Conservation (phyloP, 2,329 filamentous ascomycete genomes). For the Leptographium wingfieldii region DNA sequence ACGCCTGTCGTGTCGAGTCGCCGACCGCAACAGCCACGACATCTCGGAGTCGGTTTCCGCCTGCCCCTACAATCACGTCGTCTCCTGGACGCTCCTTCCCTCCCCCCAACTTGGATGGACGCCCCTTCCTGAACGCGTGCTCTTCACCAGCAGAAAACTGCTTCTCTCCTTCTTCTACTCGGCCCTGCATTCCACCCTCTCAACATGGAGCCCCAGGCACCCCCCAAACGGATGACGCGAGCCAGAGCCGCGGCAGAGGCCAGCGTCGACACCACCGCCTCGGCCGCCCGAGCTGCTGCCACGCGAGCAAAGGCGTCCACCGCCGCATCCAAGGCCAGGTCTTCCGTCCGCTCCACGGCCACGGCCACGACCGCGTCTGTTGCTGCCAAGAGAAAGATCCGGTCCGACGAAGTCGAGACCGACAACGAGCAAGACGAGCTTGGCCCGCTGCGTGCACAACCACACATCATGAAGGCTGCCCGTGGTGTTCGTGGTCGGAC, state of each 20-base stretch:
- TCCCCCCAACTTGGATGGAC: no score
- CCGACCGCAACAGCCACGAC: background rate
- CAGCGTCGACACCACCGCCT: conserved; percentile 19
- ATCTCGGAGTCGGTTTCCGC: background rate
- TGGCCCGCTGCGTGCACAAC: conserved; percentile 9
- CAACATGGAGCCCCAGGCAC: conserved; percentile 15
- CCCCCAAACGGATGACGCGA: conserved; percentile 18
- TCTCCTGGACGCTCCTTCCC: no score
- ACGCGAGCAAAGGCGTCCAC: conserved; percentile 27
- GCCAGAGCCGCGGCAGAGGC: conserved; percentile 31
- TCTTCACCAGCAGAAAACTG: no score
- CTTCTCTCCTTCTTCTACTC: no score
- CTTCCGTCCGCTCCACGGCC: conserved; percentile 19
- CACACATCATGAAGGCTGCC: conserved; percentile 17
- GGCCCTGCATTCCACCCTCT: background rate
- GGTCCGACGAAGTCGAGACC: conserved; percentile 37
- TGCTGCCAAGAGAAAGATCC: conserved; percentile 38
- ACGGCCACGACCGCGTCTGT: conserved; percentile 16
- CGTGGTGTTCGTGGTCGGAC: conserved; percentile 33
- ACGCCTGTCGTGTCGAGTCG: background rate
- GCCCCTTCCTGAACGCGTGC: no score
- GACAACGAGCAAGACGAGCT: conserved; percentile 24
- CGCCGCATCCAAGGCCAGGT: conserved; percentile 35
- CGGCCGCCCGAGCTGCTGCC: conserved; percentile 22
- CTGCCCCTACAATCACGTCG: no score